These are phyloP conservation scores for Athelia psychrophila DNA, from an alignment of 1,284 basidiomycete species.

Conservation along the genomic window DNA sequence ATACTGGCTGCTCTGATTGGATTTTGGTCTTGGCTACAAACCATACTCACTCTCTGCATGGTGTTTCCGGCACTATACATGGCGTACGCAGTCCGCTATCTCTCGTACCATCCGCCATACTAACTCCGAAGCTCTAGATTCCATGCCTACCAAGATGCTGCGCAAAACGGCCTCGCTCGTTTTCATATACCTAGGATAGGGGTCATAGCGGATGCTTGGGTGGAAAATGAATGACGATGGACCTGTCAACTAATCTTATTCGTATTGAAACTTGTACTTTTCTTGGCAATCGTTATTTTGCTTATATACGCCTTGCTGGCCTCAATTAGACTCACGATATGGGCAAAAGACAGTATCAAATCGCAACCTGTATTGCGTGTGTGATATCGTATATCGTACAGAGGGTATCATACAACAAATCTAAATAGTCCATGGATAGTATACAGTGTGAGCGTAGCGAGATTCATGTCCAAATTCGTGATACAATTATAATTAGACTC, in stretches of 20 bases:
- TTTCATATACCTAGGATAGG: constrained; percentile 71
- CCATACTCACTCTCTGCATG: constrained; percentile 44
- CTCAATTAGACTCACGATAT: too few relatives aligned
- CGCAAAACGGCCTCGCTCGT: constrained; percentile 48
- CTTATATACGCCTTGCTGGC: too few relatives aligned
- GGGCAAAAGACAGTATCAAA: too few relatives aligned
- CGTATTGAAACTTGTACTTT: too few relatives aligned
- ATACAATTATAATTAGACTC: too few relatives aligned
- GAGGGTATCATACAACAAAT: background rate
- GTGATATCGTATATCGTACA: too few relatives aligned
- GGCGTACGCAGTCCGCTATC: constrained; percentile 42
- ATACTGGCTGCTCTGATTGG: constrained; percentile 54
- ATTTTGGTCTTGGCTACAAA: constrained; percentile 46
- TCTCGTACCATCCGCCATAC: constrained; percentile 4
- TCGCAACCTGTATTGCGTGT: too few relatives aligned
- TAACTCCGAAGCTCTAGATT: constrained; percentile 35
- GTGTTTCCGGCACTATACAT: constrained; percentile 44
- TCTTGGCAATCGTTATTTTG: too few relatives aligned
- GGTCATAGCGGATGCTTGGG: constrained; percentile 69
- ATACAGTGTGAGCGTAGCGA: too few relatives aligned
- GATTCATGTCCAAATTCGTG: too few relatives aligned
- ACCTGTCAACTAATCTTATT: constrained; percentile 3
- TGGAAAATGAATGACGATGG: constrained; percentile 63
- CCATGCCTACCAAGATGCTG: constrained; percentile 66
- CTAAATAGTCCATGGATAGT: background rate